Percentiles rank a stretch among this genome's conserved stretches.
These are phyloP conservation scores for Populus trichocarpa DNA, from an alignment of 441 rosid species.

Conservation along the genomic window DNA sequence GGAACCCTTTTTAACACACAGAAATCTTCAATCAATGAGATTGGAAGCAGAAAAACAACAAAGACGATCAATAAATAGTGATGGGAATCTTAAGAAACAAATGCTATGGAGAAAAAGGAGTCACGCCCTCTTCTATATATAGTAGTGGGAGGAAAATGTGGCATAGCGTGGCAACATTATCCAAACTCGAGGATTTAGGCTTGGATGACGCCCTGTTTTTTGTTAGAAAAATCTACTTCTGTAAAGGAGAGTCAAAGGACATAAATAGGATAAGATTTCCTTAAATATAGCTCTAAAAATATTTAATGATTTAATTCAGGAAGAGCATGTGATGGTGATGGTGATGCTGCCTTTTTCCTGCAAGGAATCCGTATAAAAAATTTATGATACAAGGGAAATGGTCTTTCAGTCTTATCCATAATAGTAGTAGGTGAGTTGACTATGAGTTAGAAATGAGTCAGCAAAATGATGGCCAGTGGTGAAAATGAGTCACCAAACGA, in stretches of 20 bases:
- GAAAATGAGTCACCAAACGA: neutral
- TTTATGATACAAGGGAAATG: neutral
- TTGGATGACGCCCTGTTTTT: neutral
- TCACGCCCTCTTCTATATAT: slow-evolving; percentile 3
- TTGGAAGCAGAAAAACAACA: neutral
- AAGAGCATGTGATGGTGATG: neutral
- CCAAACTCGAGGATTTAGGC: slow-evolving; percentile 21
- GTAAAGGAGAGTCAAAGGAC: neutral
- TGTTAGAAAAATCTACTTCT: too few relatives aligned
- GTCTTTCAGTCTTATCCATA: slow-evolving; percentile 27
- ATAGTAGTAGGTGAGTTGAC: neutral
- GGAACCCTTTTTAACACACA: neutral
- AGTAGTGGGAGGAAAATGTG: neutral
- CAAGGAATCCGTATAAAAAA: neutral
- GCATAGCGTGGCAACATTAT: slow-evolving; percentile 35
- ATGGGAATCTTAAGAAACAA: neutral
- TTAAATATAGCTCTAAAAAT: neutral
- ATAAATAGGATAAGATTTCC: neutral
- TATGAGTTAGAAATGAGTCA: slow-evolving; percentile 32
- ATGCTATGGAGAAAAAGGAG: neutral
- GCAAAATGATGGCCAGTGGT: slow-evolving; percentile 6
- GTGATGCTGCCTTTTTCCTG: neutral
- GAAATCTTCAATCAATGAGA: neutral
- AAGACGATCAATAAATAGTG: neutral
- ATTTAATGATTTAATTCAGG: neutral